A percentile compares a stretch with the other conserved stretches of the same genome.
These are phyloP conservation scores for Crataegus laevigata DNA, from an alignment of 306 rosid genomes.

Conservation along the genomic window DNA sequence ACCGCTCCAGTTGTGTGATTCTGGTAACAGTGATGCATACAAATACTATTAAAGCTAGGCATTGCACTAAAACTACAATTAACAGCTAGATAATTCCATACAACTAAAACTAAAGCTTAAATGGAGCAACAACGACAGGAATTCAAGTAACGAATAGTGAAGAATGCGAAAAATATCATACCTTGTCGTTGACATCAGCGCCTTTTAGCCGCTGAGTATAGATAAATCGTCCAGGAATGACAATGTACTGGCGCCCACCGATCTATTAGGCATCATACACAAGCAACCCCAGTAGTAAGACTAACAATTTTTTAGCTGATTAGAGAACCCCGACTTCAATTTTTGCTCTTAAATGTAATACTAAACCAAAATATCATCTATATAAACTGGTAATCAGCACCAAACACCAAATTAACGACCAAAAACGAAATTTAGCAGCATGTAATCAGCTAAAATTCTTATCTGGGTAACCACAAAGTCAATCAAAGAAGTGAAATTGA, in stretches of 20 bases:
- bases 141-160: slow-evolving; percentile 9
- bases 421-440: background rate
- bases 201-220: slow-evolving; percentile 82
- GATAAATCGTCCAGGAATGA: slow-evolving; percentile 80
- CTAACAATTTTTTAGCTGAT: background rate
- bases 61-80: background rate
- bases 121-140: background rate
- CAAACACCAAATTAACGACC: background rate
- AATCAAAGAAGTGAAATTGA: background rate
- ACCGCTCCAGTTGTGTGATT: background rate
- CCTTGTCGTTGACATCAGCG: slow-evolving; percentile 82
- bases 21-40: background rate
- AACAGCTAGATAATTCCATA: background rate
- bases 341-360: background rate
- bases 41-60: background rate
- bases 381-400: background rate
- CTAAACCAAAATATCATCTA: background rate
- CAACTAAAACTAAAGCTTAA: background rate
- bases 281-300: background rate
- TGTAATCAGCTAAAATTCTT: background rate
- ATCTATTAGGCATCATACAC: slow-evolving; percentile 33
- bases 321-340: background rate
- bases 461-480: background rate
- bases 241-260: slow-evolving; percentile 87
- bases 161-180: slow-evolving; percentile 12